phyloP scores from a whole-genome alignment of 306 rosid species.

The Phaseolus lunatus region DNA sequence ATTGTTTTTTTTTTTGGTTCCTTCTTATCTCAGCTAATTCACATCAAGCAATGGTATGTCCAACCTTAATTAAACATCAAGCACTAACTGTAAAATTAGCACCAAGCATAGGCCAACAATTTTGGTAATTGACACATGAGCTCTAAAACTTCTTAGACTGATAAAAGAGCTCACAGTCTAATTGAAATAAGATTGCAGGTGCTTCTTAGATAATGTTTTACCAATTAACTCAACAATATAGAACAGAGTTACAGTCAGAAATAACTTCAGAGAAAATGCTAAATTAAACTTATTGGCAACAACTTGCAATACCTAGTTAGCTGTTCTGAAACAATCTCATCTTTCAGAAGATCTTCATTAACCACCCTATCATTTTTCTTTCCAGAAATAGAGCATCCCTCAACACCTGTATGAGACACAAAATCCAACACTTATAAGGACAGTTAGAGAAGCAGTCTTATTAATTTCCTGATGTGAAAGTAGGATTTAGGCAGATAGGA shows the following conservation, averaged over 20 bases:
- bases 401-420: conserved; percentile 47
- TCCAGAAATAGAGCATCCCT: conserved; percentile 49
- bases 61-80: conserved; percentile 12
- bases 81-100: conserved; percentile 13
- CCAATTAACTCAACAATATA: conserved; percentile 19
- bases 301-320: conserved; percentile 73
- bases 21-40: not conserved
- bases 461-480: conserved; percentile 14
- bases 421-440: conserved; percentile 40
- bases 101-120: not conserved
- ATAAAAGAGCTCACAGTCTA: conserved; percentile 6
- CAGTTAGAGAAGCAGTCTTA: not conserved
- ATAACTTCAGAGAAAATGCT: not conserved
- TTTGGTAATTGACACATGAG: conserved; percentile 25
- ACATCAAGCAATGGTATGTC: not conserved
- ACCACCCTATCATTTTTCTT: conserved; percentile 50
- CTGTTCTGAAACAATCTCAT: conserved; percentile 94
- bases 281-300: conserved; percentile 28
- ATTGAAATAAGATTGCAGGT: conserved; percentile 25
- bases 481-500: not conserved
- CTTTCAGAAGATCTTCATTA: conserved; percentile 62
- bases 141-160: conserved; percentile 1
- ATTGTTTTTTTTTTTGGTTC: not conserved
- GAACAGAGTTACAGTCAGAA: conserved; percentile 17
- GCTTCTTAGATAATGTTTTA: not conserved